phyloP scores from a whole-genome alignment of 306 rosid genomes.

The Canavalia ensiformis region DNA sequence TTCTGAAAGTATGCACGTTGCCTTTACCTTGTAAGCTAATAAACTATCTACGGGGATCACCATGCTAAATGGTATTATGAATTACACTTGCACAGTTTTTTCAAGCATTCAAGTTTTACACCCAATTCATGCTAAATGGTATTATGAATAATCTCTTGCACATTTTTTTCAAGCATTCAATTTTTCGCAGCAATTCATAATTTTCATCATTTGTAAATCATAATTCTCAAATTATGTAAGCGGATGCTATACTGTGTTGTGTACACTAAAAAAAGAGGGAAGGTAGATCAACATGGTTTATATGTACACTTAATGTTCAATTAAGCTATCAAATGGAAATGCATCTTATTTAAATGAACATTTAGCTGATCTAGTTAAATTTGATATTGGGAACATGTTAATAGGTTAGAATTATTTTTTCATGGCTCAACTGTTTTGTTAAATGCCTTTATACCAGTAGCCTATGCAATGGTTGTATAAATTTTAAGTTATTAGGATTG shows the following conservation, averaged over 20 bases:
- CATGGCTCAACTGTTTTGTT: background rate
- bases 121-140: background rate
- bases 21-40: background rate
- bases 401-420: conserved; percentile 1
- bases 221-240: background rate
- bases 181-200: background rate
- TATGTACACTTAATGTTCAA: conserved; percentile 4
- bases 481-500: too few species aligned
- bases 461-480: conserved; percentile 6
- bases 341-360: conserved; percentile 18
- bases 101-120: background rate
- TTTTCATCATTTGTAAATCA: conserved; percentile 15
- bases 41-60: background rate
- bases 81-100: background rate
- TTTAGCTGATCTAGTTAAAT: conserved; percentile 7
- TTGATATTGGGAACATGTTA: conserved; percentile 4
- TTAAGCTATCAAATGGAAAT: conserved; percentile 30
- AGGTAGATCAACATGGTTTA: background rate
- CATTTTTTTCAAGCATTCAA: conserved; percentile 1
- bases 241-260: background rate
- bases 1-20: background rate
- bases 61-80: background rate
- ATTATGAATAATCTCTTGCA: background rate
- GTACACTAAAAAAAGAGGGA: conserved; percentile 9
- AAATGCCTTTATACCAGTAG: background rate